Conservation (phyloP, 1,284 basidiomycete genomes). For the Ustilago xerochloae region DNA sequence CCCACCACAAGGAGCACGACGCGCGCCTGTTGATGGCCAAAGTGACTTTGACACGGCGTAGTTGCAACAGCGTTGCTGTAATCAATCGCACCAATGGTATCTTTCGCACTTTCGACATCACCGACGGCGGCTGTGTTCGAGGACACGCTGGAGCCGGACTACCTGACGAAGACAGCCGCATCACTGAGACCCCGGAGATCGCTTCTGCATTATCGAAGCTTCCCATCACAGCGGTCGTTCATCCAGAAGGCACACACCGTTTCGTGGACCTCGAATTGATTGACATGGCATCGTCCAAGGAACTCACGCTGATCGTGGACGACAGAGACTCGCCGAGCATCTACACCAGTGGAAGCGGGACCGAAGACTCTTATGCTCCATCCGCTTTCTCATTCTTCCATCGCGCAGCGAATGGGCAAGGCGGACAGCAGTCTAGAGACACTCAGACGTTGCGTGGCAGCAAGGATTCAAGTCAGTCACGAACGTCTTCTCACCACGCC, state of each 20-base stretch:
- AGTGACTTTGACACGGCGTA: slow-evolving; percentile 71
- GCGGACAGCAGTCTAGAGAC: slow-evolving; percentile 7
- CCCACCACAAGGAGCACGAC: slow-evolving; percentile 80
- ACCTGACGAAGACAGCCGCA: slow-evolving; percentile 69
- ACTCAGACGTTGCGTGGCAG: slow-evolving; percentile 9
- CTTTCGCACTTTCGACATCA: slow-evolving; percentile 74
- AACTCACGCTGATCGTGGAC: background rate
- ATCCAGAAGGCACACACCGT: slow-evolving; percentile 13
- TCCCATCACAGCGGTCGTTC: slow-evolving; percentile 12
- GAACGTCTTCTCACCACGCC: too few species aligned
- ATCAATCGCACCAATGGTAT: slow-evolving; percentile 76
- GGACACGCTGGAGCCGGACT: slow-evolving; percentile 73
- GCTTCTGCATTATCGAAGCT: slow-evolving; percentile 9
- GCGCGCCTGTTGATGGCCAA: slow-evolving; percentile 74
- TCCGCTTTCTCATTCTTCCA: slow-evolving; percentile 19
- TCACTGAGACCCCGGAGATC: slow-evolving; percentile 71
- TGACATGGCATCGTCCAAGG: slow-evolving; percentile 25
- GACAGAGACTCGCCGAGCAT: slow-evolving; percentile 8
- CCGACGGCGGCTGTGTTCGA: slow-evolving; percentile 78
- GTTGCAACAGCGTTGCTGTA: slow-evolving; percentile 76
- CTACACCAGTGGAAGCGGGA: slow-evolving; percentile 3
- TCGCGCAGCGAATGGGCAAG: slow-evolving; percentile 2
- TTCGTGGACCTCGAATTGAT: slow-evolving; percentile 31
- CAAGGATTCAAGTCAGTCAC: background rate
- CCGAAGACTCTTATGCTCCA: slow-evolving; percentile 27